Base-by-base conservation (phyloP, 2,329 filamentous ascomycete genomes). In the Byssothecium circinans region DNA sequence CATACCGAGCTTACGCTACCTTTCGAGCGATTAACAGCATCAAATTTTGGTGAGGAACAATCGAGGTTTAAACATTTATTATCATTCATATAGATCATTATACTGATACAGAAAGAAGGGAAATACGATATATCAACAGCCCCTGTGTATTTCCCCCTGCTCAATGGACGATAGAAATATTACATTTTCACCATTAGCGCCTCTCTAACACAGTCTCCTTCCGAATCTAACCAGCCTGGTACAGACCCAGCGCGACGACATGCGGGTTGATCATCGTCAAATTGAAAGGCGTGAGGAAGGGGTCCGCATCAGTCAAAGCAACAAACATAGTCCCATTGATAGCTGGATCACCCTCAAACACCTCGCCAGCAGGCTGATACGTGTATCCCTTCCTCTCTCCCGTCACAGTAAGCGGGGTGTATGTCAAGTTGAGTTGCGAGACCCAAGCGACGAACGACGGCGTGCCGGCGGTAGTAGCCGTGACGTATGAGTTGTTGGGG, bases 401-500 rank as follows among this genome's bases (percentile, higher is more conserved):
- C 0, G 89, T 94, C 11, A 87, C 76, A 53, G 88, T 90, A 15
- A 79, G 61, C 38, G 74, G 72, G 5, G 76, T 78, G 65, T 78
- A 79, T 2, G 76, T 78, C 22, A 78, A 44, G 64, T 78, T 79
- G 27, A 94, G 75, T 75, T 94, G 89, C 0, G 79, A 80, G 1
- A 88, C 86, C 88, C 89, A 95, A 0, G 83, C 81, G 0, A 89
- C 88, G 56, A 80, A 95, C 47, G 74, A 71, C 0, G 89, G 86
- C 3, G 68, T 58, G 2, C 77, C 78, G 0, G 85, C 87, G 15
- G 62, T 56, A 0, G 79, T 77, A 0, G 76, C 68, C 0, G 89
- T 92, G 40, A 90, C 73, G 66, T 95, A 95, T 63, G 83, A 88
- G 74, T 89, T 90, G 70, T 95, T 92, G 0, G 89, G 89, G 0